phyloP scores from a whole-genome alignment of 169 alveolate genomes.

The Plasmodium fragile region DNA sequence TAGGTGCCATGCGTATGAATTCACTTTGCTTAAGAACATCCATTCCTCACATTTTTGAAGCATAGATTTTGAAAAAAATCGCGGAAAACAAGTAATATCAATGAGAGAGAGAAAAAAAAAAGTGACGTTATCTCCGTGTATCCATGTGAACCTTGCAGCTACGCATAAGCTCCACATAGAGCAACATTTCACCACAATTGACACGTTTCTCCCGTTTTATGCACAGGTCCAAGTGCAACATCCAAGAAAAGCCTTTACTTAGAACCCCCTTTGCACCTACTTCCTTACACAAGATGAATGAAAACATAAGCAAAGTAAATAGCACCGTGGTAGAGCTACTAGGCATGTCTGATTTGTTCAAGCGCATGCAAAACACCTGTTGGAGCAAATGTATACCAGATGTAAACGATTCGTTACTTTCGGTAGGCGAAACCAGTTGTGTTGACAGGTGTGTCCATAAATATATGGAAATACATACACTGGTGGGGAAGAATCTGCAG shows the following conservation, averaged over 20 bases:
- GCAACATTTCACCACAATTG: background rate
- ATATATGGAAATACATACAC: conserved; percentile 76
- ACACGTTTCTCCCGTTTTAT: background rate
- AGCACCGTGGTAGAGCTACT: conserved; percentile 86
- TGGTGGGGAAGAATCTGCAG: conserved; percentile 70
- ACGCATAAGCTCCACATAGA: background rate
- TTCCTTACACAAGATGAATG: conserved; percentile 27
- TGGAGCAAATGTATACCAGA: conserved; percentile 87
- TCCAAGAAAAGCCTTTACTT: background rate
- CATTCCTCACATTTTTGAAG: background rate
- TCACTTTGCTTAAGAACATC: background rate
- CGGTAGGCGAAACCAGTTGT: conserved; percentile 87
- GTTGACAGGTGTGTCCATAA: conserved; percentile 87
- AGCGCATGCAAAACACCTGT: conserved; percentile 85
- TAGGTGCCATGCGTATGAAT: background rate
- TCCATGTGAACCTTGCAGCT: background rate
- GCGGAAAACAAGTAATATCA: background rate
- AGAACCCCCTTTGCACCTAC: background rate
- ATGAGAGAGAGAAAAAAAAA: background rate
- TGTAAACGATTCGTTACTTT: conserved; percentile 78
- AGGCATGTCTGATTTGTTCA: conserved; percentile 88
- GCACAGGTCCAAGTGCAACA: background rate
- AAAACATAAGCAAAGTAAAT: conserved; percentile 75
- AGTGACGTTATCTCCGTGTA: background rate
- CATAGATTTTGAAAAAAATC: background rate